Evolutionary conservation across 306 rosid genomes (phyloP).

Genomic region (Cucurbita pepo): DNA sequence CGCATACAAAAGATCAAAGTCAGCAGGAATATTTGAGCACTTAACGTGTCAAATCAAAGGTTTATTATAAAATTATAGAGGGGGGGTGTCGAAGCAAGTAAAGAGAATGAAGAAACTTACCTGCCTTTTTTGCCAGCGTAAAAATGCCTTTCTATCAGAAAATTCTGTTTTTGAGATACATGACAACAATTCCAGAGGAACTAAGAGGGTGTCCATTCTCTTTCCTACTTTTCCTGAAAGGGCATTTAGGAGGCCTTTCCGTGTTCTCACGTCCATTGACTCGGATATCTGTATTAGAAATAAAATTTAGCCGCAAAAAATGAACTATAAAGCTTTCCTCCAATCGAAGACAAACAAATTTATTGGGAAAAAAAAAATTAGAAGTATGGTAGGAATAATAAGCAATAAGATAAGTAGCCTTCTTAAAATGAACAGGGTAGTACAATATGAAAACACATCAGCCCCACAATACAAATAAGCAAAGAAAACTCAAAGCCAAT

Average conservation of each 20-base stretch:
- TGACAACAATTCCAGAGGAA: slow-evolving; percentile 86
- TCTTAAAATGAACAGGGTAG: not conserved
- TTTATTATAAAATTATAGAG: slow-evolving; percentile 1
- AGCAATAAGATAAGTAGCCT: not conserved
- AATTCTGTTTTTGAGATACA: slow-evolving; percentile 85
- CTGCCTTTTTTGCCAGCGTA: slow-evolving; percentile 98
- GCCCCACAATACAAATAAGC: not conserved
- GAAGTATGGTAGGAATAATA: not conserved
- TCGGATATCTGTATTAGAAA: slow-evolving; percentile 57
- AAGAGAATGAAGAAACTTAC: slow-evolving; percentile 27
- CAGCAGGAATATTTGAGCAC: slow-evolving; percentile 7
- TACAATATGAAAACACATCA: not conserved
- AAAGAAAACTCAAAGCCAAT: not conserved
- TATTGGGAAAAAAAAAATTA: not conserved
- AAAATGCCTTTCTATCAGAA: slow-evolving; percentile 90
- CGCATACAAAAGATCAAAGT: slow-evolving; percentile 17
- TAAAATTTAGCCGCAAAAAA: not conserved
- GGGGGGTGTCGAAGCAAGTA: not conserved
- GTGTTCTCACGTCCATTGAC: slow-evolving; percentile 74
- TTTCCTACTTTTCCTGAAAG: slow-evolving; percentile 84
- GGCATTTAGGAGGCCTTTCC: slow-evolving; percentile 90
- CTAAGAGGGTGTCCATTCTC: slow-evolving; percentile 83
- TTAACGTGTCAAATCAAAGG: not conserved
- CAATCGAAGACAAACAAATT: not conserved
- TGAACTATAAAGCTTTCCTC: not conserved